Conservation (phyloP, 2,329 filamentous ascomycete genomes). For the Epichloe elymi region DNA sequence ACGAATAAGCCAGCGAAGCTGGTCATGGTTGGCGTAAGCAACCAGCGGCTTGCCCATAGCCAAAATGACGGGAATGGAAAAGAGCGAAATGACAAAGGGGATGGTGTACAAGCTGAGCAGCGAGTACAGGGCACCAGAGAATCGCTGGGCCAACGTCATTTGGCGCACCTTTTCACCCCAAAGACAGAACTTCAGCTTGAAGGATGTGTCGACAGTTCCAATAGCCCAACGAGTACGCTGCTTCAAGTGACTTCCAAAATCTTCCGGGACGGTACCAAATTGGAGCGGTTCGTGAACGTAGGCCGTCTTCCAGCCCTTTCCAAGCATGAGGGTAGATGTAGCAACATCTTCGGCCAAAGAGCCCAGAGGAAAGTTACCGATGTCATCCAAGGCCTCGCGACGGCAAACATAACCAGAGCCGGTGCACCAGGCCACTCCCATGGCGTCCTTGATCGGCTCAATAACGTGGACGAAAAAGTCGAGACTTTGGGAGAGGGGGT, state of each 20-base stretch:
- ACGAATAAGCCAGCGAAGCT: constrained; percentile 46
- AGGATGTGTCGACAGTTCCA: constrained; percentile 43
- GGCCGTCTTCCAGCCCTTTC: constrained; percentile 48
- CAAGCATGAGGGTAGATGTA: constrained; percentile 45
- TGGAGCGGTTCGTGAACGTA: constrained; percentile 47
- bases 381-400: constrained; percentile 44
- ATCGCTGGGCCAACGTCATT: constrained; percentile 44
- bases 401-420: constrained; percentile 49
- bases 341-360: constrained; percentile 48
- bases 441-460: constrained; percentile 35
- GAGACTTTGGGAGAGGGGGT: constrained; percentile 44
- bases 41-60: constrained; percentile 43
- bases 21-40: constrained; percentile 36
- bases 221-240: constrained; percentile 44
- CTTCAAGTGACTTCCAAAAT: constrained; percentile 40
- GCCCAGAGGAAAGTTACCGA: constrained; percentile 47
- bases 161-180: constrained; percentile 37
- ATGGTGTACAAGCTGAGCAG: constrained; percentile 43
- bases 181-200: constrained; percentile 47
- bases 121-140: constrained; percentile 45
- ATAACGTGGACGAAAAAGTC: constrained; percentile 44
- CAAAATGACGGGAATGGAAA: constrained; percentile 46
- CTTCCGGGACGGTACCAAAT: constrained; percentile 45
- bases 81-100: constrained; percentile 38
- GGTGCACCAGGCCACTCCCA: constrained; percentile 49